Conservation (phyloP, 768 basidiomycete species). For the Trametes coccinea region DNA sequence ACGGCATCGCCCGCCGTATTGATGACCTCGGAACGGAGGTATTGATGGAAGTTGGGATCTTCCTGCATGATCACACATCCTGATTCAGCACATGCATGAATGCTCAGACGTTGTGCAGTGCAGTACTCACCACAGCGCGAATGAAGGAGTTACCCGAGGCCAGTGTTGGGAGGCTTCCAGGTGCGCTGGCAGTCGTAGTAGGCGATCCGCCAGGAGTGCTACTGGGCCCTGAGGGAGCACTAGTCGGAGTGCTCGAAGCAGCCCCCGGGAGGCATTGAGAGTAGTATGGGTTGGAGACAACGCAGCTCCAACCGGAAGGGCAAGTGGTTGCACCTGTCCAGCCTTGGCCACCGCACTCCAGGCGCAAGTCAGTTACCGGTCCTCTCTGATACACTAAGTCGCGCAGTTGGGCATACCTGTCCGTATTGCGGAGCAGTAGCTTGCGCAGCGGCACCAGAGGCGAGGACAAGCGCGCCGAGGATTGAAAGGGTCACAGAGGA, state of each 20-base stretch:
- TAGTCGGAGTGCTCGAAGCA: constrained; percentile 26
- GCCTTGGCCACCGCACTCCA: constrained; percentile 52
- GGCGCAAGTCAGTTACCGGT: neutral
- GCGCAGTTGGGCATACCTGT: constrained; percentile 20
- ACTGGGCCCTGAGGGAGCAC: constrained; percentile 10
- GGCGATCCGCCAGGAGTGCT: constrained; percentile 18
- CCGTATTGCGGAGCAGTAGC: constrained; percentile 28
- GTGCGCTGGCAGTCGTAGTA: constrained; percentile 27
- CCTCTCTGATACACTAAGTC: neutral
- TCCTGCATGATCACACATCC: constrained; percentile 35
- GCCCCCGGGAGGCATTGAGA: constrained; percentile 56
- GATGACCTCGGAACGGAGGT: constrained; percentile 52
- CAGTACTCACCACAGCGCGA: constrained; percentile 49
- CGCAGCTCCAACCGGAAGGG: constrained; percentile 48
- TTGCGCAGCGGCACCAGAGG: constrained; percentile 25
- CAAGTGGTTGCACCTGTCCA: constrained; percentile 55
- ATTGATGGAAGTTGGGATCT: constrained; percentile 61
- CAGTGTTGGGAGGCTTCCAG: constrained; percentile 42
- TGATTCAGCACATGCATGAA: too few species aligned
- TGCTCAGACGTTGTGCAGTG: too few species aligned
- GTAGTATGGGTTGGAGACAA: constrained; percentile 46
- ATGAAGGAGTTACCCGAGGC: constrained; percentile 54
- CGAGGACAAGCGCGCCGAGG: constrained; percentile 21
- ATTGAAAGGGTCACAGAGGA: constrained; percentile 18
- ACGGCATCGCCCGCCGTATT: constrained; percentile 48